Evolutionary conservation across 2,329 filamentous ascomycete species (phyloP).

Genomic region (Diaporthe ampelina): DNA sequence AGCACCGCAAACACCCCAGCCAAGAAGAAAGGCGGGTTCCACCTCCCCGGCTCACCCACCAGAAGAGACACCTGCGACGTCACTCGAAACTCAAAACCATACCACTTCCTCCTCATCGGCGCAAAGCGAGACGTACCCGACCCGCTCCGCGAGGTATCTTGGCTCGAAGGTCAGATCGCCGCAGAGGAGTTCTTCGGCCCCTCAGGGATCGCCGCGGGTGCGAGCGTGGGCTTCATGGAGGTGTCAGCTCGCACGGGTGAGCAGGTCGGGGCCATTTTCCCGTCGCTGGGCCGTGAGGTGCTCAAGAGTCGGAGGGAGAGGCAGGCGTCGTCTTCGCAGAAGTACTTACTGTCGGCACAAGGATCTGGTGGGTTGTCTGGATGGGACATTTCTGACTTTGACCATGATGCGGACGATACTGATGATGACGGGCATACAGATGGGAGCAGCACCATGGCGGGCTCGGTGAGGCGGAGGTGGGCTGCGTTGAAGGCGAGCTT

Average conservation of each 20-base stretch:
- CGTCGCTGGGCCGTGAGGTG: constrained; percentile 51
- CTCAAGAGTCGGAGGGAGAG: constrained; percentile 47
- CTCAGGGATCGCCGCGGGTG: constrained; percentile 44
- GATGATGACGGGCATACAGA: constrained; percentile 31
- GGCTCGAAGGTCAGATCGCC: constrained; percentile 49
- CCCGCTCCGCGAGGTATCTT: constrained; percentile 49
- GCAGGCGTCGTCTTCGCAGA: constrained; percentile 8
- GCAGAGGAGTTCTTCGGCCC: constrained; percentile 35
- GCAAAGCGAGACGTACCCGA: constrained; percentile 52
- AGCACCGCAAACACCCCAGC: background rate
- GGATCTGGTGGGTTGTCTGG: constrained; percentile 35
- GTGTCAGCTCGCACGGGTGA: constrained; percentile 54
- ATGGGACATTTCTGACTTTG: constrained; percentile 27
- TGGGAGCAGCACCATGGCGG: constrained; percentile 21
- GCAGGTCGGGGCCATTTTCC: constrained; percentile 53
- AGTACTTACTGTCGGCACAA: background rate
- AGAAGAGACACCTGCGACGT: background rate
- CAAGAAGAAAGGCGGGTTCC: constrained; percentile 29
- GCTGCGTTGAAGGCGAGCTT: constrained; percentile 33
- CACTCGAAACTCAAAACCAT: constrained; percentile 43
- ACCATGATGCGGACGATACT: constrained; percentile 24
- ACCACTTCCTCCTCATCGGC: constrained; percentile 53
- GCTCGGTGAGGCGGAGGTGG: constrained; percentile 34
- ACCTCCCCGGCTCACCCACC: constrained; percentile 27
- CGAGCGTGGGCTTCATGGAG: constrained; percentile 50